Conservation (phyloP, 176 grass and related monocot genomes). For the Echinochloa phyllopogon region DNA sequence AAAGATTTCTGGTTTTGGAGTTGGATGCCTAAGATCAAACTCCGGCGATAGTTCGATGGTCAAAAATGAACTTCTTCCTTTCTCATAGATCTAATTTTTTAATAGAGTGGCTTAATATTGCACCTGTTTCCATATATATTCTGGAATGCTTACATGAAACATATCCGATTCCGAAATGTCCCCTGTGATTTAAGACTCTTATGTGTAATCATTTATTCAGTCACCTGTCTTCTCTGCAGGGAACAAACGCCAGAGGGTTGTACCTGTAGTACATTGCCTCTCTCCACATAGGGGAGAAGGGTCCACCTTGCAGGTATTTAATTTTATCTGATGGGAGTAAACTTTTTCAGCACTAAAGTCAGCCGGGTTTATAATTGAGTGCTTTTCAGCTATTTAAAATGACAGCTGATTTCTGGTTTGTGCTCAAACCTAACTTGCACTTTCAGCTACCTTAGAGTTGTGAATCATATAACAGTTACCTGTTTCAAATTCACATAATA, state of each 20-base stretch:
- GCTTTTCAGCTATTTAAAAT: constrained; percentile 11
- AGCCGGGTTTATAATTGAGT: background rate
- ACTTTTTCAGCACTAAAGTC: background rate
- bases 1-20: too few relatives aligned
- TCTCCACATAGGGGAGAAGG: constrained; percentile 49
- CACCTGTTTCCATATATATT: background rate
- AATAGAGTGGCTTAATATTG: background rate
- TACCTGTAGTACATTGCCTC: constrained; percentile 19
- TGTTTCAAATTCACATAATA: background rate
- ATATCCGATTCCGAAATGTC: background rate
- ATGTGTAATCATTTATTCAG: constrained; percentile 13
- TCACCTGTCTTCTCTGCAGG: constrained; percentile 18
- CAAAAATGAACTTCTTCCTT: too few relatives aligned
- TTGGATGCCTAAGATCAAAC: too few relatives aligned
- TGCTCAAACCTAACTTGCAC: background rate
- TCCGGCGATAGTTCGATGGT: too few relatives aligned
- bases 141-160: constrained; percentile 1
- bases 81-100: background rate
- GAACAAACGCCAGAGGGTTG: constrained; percentile 45
- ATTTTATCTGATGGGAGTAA: constrained; percentile 9
- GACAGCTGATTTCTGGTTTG: background rate
- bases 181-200: background rate
- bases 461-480: background rate
- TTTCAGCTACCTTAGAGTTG: constrained; percentile 2
- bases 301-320: constrained; percentile 53